phyloP scores from a whole-genome alignment of 441 rosid species.

The Mallotus repandus region DNA sequence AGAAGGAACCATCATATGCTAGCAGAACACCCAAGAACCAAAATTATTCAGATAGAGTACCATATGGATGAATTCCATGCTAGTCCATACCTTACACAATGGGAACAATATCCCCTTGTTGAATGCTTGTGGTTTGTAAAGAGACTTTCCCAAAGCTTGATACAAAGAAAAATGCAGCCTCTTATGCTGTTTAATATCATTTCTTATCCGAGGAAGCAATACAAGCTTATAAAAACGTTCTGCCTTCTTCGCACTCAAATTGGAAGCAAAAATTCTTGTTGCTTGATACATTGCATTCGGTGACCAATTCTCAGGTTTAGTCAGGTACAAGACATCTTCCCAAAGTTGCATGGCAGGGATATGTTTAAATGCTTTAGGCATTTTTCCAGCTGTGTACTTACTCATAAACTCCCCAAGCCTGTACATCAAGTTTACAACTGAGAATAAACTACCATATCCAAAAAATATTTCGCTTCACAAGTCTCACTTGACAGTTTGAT shows the following conservation, averaged over 20 bases:
- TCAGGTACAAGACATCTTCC: constrained; percentile 83
- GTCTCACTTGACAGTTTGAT: neutral
- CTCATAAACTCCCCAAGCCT: constrained; percentile 75
- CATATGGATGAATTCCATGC: neutral
- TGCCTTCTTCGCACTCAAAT: constrained; percentile 64
- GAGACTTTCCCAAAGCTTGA: constrained; percentile 72
- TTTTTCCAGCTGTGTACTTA: constrained; percentile 78
- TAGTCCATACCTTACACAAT: constrained; percentile 60
- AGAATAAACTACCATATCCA: neutral
- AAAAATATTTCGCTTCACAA: neutral
- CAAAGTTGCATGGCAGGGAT: constrained; percentile 70
- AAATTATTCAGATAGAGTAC: neutral
- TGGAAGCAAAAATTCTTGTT: constrained; percentile 77
- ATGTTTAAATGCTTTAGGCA: constrained; percentile 82
- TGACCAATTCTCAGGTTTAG: constrained; percentile 94
- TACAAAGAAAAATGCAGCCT: constrained; percentile 78
- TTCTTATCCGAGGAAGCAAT: constrained; percentile 87
- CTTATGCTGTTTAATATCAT: constrained; percentile 76
- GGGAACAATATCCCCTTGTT: constrained; percentile 90
- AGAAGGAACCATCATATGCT: neutral
- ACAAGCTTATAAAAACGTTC: constrained; percentile 71
- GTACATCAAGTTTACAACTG: constrained; percentile 18
- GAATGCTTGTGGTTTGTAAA: constrained; percentile 89
- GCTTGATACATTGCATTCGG: constrained; percentile 91
- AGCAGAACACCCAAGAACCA: neutral